These are phyloP conservation scores for Colletotrichum sp. DNA, from an alignment of 2,329 filamentous ascomycete species.

Conservation along the genomic window DNA sequence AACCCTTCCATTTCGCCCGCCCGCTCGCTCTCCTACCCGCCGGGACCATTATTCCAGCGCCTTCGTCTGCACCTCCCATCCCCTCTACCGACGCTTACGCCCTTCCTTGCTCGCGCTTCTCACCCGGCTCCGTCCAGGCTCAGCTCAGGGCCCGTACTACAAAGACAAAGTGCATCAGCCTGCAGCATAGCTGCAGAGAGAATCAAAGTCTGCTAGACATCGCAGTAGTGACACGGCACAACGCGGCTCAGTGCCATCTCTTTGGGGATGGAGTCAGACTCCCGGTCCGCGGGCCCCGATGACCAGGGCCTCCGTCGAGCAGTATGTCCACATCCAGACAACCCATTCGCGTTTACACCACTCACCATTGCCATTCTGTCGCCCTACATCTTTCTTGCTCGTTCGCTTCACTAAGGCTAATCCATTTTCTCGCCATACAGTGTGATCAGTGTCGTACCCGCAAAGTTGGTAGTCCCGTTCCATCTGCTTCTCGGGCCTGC, in stretches of 20 bases:
- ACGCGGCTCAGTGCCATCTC: not conserved
- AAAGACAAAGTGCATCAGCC: not conserved
- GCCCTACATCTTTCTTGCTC: not conserved
- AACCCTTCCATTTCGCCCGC: not conserved
- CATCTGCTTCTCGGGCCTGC: not conserved
- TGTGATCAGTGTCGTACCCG: conserved; percentile 50
- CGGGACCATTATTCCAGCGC: not conserved
- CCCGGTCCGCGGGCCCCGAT: conserved; percentile 31
- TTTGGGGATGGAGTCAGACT: conserved; percentile 13
- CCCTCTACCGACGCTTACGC: not conserved
- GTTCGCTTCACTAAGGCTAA: conserved; percentile 14
- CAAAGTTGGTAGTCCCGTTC: conserved; percentile 39
- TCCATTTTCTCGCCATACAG: conserved; percentile 28
- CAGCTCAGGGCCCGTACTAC: not conserved
- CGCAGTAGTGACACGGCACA: not conserved
- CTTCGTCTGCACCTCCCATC: not conserved
- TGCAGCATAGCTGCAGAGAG: not conserved
- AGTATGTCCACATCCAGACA: conserved; percentile 33
- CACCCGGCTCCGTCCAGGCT: not conserved
- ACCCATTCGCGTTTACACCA: not conserved
- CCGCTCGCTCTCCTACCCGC: not conserved
- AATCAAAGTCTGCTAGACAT: not conserved
- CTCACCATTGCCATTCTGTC: not conserved
- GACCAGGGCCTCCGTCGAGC: conserved; percentile 37
- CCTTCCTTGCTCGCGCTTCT: not conserved